Base-by-base conservation (phyloP, 345 rosid genomes). In the Brassica incana region DNA sequence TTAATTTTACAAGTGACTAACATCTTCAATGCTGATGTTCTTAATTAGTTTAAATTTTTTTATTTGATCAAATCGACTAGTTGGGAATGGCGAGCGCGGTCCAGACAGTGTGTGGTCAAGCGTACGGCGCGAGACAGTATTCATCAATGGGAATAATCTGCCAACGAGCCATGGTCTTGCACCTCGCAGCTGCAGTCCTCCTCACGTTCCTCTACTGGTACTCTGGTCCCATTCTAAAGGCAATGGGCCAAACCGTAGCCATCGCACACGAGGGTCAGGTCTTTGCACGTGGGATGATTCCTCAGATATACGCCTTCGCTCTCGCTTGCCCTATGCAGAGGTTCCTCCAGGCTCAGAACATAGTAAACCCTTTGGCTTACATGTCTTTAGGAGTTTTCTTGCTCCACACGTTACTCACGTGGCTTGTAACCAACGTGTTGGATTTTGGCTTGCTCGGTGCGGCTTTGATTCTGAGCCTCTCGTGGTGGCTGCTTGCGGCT, bases 81-180 rank as follows among this genome's bases (percentile, higher is more conserved):
- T 73, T 91, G 81, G 97, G 97, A 25, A 95, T 95, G 99, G 97
- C 99, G 0, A 92, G 97, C 67, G 99, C 99, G 7, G 99, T 92
- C 38, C 99, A 95, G 58, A 95, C 99, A 0, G 91, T 95, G 10
- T 95, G 97, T 76, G 99, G 99, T 2, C 97, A 92, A 87, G 99
- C 99, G 3, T 95, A 89, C 30, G 97, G 99, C 2, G 99, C 97
- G 0, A 83, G 83, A 61, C 88, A 87, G 66, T 87, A 90, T 75
- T 60, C 91, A 5, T 81, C 91, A 45, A 89, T 91, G 97, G 99
- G 99, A 35, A 80, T 95, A 25, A 88, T 88, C 50, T 95, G 97
- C 84, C 99, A 95, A 80, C 83, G 92, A 74, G 99, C 99, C 72
- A 89, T 95, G n/a, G 71, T 95, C 32, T 74, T 95, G 67, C 99